Conservation (phyloP, 2,329 filamentous ascomycete species). For the Chrysosporium keratinophilum region DNA sequence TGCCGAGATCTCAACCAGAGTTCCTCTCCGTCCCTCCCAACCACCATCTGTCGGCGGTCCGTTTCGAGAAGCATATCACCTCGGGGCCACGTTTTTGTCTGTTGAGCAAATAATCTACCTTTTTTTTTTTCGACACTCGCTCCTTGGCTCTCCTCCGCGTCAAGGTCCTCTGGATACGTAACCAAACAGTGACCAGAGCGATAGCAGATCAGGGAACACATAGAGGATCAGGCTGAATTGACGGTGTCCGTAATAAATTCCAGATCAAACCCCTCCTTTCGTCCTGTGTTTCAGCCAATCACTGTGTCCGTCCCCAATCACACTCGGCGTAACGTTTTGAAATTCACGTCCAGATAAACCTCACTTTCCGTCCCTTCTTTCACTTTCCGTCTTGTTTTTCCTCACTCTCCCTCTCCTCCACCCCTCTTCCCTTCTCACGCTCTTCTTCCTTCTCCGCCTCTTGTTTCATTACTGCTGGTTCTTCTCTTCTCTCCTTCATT, state of each 20-base stretch:
- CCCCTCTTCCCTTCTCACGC: slow-evolving; percentile 11
- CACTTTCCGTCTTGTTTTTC: slow-evolving; percentile 8
- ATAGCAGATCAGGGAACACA: not conserved
- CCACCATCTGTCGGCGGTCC: not conserved
- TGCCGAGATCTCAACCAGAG: slow-evolving; percentile 8
- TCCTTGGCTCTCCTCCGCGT: not conserved
- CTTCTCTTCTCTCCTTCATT: not conserved
- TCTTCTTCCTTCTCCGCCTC: not conserved
- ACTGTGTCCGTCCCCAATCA: not conserved
- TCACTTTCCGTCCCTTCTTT: not conserved
- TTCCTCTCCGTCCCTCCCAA: slow-evolving; percentile 3
- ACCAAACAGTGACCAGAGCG: not conserved
- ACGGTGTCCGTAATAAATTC: not conserved
- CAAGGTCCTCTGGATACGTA: not conserved
- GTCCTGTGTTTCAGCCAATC: slow-evolving; percentile 5
- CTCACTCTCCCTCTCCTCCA: slow-evolving; percentile 5
- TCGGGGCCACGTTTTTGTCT: not conserved
- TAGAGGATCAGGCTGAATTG: not conserved
- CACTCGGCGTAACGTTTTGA: slow-evolving; percentile 7
- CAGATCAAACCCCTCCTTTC: slow-evolving; percentile 2
- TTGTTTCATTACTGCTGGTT: slow-evolving; percentile 1
- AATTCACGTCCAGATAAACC: not conserved
- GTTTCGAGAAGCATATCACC: not conserved
- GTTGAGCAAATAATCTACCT: no score
- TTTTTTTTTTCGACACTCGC: no score